A percentile compares a stretch with the other conserved stretches of the same genome.
Evolutionary conservation across 805 yeast species (phyloP).

Genomic region (Novakomyces olei): DNA sequence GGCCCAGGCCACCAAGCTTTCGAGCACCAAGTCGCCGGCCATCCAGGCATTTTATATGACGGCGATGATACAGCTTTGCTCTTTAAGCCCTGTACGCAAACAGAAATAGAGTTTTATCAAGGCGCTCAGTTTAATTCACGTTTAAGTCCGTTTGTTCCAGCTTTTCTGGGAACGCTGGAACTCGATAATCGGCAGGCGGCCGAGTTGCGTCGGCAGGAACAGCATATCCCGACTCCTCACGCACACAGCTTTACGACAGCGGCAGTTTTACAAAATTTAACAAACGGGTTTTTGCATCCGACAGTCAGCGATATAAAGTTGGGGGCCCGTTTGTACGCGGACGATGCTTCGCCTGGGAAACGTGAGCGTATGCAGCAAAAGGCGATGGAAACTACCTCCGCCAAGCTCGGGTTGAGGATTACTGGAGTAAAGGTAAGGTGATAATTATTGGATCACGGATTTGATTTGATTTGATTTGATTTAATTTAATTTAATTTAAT

Average conservation of each 20-base stretch:
- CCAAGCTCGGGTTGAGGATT: slow-evolving; percentile 48
- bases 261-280: slow-evolving; percentile 50
- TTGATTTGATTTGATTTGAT: slow-evolving; percentile 6
- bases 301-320: slow-evolving; percentile 64
- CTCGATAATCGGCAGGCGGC: slow-evolving; percentile 19
- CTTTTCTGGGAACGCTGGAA: slow-evolving; percentile 35
- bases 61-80: slow-evolving; percentile 45
- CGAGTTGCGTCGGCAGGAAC: slow-evolving; percentile 11
- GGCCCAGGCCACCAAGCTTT: too few relatives aligned
- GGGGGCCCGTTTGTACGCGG: slow-evolving; percentile 50
- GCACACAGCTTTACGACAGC: slow-evolving; percentile 11
- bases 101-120: slow-evolving; percentile 60
- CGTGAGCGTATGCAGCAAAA: slow-evolving; percentile 38
- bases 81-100: slow-evolving; percentile 39
- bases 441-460: not conserved
- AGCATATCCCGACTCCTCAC: slow-evolving; percentile 8
- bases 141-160: slow-evolving; percentile 25
- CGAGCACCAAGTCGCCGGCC: slow-evolving; percentile 65
- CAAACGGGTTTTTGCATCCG: slow-evolving; percentile 41
- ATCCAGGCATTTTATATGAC: slow-evolving; percentile 50
- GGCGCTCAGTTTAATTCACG: slow-evolving; percentile 12
- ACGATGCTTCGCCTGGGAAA: slow-evolving; percentile 34
- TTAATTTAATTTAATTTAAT: slow-evolving; percentile 1
- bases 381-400: slow-evolving; percentile 54
- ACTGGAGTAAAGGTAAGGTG: slow-evolving; percentile 61